Evolutionary conservation across 2,329 filamentous ascomycete genomes (phyloP), one percentile per base, ranked within the genome.

Genomic region (Allantophomopsis lycopodina): DNA sequence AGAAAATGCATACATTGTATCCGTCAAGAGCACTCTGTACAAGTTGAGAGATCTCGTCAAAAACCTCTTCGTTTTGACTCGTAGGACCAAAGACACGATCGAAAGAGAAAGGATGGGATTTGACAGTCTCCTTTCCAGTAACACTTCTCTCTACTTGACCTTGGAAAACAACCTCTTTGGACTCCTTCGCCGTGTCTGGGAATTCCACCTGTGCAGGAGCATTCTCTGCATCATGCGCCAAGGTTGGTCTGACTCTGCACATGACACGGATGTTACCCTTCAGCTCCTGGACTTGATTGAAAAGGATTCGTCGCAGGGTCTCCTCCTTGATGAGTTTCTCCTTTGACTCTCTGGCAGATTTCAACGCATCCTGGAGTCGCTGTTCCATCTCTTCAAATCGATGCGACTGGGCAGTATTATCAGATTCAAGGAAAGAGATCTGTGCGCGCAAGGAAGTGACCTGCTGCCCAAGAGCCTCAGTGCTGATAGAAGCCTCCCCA

Each of bases 191-290:
- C 30, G 65, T 57, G 48, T 96, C 81, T 0, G 89, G 87, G 48
- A 85, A 94, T 2, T 73, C 68, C 46, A 96, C 83, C 38, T 75
- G 73, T 3, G 89, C 86, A 11, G 75, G 67, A 17, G 77, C 69
- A 6, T 78, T 77, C 7, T 61, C 60, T 42, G 83, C 79, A 1
- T 64, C 59, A 0, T 59, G 50, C 17, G 66, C 66, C 16, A 83
- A 65, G 0, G 80, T 66, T 1, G 91, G 91, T 32, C 93, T 80
- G 20, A 96, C 89, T 56, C 91, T 79, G 55, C 89, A 96, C 76
- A 98, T 98, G 48, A 98, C 91, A 15, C 91, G 82, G 53, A 98
- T 98, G 55, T 98, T 98, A 51, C 91, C 91, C 59, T 94, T 95
- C 43, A 98, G 73, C 55, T 98, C 91, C 57, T 98, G 87, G 36